Evolutionary conservation across 129 eudicot species (phyloP).

Genomic region (Arctium lappa): DNA sequence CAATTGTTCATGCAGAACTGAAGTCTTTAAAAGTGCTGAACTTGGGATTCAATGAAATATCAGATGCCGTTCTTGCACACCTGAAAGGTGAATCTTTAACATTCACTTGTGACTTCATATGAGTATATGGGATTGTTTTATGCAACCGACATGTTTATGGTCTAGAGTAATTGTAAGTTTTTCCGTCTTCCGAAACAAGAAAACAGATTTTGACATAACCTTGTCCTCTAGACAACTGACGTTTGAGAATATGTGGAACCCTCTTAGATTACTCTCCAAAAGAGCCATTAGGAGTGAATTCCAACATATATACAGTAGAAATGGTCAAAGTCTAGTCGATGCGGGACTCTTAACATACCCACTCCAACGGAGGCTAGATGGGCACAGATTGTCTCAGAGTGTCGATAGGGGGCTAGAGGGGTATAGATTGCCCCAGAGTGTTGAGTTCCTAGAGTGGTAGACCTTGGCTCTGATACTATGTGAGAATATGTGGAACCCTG

Average conservation of each 20-base stretch:
- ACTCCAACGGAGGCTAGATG: no score
- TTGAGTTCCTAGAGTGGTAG: no score
- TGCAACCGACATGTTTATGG: no score
- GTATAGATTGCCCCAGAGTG: no score
- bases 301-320: background rate
- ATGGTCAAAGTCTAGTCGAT: background rate
- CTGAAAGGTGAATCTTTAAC: slow-evolving; percentile 55
- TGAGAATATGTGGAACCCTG: no score
- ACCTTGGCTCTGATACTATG: no score
- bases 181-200: background rate
- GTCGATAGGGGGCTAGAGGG: no score
- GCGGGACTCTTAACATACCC: background rate
- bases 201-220: background rate
- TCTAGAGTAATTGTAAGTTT: background rate
- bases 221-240: background rate
- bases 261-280: background rate
- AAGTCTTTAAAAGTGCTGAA: slow-evolving; percentile 73
- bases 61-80: slow-evolving; percentile 74
- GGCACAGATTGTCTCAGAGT: no score
- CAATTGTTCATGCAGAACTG: slow-evolving; percentile 38
- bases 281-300: background rate
- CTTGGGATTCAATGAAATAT: slow-evolving; percentile 80
- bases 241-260: background rate
- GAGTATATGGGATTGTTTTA: background rate
- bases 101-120: background rate